phyloP scores from a whole-genome alignment of 2,329 filamentous ascomycete genomes.

The Cladosporium phlei region DNA sequence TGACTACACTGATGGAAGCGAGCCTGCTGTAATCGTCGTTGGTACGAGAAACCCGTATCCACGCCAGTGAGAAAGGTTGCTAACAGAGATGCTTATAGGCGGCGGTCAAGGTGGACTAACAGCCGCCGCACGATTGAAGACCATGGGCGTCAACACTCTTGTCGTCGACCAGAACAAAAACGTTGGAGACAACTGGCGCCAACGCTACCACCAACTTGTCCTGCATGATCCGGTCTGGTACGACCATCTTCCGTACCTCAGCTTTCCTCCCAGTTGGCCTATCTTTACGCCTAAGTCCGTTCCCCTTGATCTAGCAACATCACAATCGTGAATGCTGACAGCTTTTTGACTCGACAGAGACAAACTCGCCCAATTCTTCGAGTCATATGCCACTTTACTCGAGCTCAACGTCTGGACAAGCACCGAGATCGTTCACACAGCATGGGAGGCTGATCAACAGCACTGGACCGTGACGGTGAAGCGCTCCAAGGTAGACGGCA shows the following conservation, averaged over 20 bases:
- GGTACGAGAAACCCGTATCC: conserved; percentile 9
- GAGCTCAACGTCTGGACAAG: conserved; percentile 64
- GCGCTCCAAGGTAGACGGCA: conserved; percentile 34
- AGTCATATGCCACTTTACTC: conserved; percentile 57
- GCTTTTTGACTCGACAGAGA: no score
- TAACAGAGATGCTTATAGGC: conserved; percentile 30
- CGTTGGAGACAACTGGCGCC: conserved; percentile 45
- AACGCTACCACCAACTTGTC: conserved; percentile 41
- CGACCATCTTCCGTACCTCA: conserved; percentile 59
- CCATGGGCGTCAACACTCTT: conserved; percentile 39
- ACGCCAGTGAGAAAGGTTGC: background rate
- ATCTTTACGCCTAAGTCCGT: conserved; percentile 66
- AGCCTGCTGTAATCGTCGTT: conserved; percentile 2
- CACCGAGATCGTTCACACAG: conserved; percentile 30
- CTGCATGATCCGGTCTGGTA: conserved; percentile 59
- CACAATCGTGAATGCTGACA: no score
- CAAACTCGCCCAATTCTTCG: conserved; percentile 65
- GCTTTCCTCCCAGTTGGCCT: conserved; percentile 62
- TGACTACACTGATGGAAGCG: conserved; percentile 12
- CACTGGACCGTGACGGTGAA: conserved; percentile 54
- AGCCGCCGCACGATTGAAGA: conserved; percentile 40
- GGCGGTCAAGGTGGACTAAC: conserved; percentile 44
- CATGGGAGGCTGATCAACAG: conserved; percentile 47
- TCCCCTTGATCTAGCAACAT: no score
- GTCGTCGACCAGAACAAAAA: conserved; percentile 41